phyloP scores from a whole-genome alignment of 768 basidiomycete genomes.

The Lactarius sanguifluus region DNA sequence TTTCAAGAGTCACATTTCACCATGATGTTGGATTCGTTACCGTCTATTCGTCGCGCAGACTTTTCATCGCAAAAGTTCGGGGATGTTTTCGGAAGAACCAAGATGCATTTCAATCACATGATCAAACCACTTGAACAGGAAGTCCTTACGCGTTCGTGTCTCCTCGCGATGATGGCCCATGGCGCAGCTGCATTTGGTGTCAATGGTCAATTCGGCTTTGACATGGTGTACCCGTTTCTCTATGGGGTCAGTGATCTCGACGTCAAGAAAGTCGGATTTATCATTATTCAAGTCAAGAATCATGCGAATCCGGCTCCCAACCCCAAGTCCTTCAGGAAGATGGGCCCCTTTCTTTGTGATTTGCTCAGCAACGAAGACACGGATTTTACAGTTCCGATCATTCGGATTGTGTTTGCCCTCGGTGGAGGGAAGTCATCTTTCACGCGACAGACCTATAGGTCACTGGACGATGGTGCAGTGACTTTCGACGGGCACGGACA shows the following conservation, averaged over 20 bases:
- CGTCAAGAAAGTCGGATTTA: background rate
- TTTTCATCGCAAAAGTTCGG: background rate
- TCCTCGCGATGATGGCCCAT: background rate
- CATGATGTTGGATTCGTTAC: background rate
- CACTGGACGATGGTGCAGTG: background rate
- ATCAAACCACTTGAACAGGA: background rate
- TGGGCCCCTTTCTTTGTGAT: background rate
- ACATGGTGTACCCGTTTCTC: background rate
- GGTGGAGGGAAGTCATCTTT: background rate
- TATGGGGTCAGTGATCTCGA: background rate
- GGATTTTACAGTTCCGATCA: background rate
- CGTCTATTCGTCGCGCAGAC: background rate
- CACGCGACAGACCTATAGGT: background rate
- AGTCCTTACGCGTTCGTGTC: background rate
- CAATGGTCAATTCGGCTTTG: background rate
- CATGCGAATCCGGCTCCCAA: background rate
- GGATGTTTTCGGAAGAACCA: background rate
- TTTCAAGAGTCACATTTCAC: background rate
- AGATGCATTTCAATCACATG: background rate
- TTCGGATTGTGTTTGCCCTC: background rate
- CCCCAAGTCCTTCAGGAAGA: background rate
- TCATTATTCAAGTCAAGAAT: background rate
- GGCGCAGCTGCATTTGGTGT: background rate
- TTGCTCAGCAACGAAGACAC: background rate
- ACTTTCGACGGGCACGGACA: background rate